Conservation (phyloP, 805 yeast species). For the Groenewaldozyma tartarivorans region DNA sequence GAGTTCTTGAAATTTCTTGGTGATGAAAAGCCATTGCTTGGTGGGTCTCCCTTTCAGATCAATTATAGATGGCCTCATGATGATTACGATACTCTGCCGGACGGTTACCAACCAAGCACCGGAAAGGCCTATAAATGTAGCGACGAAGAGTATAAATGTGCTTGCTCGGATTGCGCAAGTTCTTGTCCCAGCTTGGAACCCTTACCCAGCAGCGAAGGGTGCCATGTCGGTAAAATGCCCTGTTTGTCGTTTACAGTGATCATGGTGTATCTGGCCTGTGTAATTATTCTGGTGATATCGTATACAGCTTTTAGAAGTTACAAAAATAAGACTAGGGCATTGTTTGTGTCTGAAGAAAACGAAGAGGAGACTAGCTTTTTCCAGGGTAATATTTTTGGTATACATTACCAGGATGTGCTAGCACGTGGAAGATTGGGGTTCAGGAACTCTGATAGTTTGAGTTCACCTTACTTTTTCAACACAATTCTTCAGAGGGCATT, state of each 20-base stretch:
- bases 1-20: slow-evolving; percentile 83
- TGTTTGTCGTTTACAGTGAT: slow-evolving; percentile 64
- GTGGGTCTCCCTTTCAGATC: slow-evolving; percentile 95
- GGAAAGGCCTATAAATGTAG: slow-evolving; percentile 39
- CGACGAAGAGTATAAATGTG: slow-evolving; percentile 59
- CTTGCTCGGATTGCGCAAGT: slow-evolving; percentile 81
- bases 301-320: background rate
- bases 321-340: slow-evolving; percentile 1
- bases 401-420: background rate
- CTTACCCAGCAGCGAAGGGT: slow-evolving; percentile 31
- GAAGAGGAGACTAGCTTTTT: slow-evolving; percentile 22
- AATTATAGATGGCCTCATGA: slow-evolving; percentile 46
- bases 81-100: slow-evolving; percentile 24
- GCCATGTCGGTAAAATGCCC: slow-evolving; percentile 54
- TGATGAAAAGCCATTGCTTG: slow-evolving; percentile 85
- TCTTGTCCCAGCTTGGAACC: slow-evolving; percentile 66
- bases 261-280: slow-evolving; percentile 35
- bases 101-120: slow-evolving; percentile 25
- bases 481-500: slow-evolving; percentile 39
- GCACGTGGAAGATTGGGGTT: slow-evolving; percentile 4
- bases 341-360: slow-evolving; percentile 12
- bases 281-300: slow-evolving; percentile 3
- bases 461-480: slow-evolving; percentile 38
- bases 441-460: slow-evolving; percentile 11
- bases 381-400: background rate